Evolutionary conservation across 768 basidiomycete genomes (phyloP).

Genomic region (Rhizopogon roseolus): DNA sequence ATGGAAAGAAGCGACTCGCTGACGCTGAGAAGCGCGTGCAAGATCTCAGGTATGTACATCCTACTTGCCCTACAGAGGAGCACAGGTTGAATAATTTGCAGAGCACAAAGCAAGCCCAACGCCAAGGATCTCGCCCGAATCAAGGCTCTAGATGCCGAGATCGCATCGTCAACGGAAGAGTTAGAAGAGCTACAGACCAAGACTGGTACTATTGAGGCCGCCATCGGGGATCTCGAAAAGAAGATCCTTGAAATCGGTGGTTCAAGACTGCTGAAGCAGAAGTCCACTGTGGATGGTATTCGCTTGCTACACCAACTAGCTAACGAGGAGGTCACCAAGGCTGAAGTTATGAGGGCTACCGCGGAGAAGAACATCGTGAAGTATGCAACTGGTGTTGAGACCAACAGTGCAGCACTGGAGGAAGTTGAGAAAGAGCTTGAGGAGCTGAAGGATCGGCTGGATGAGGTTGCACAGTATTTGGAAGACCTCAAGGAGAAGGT

Average conservation of each 20-base stretch:
- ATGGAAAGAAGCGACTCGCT: slow-evolving; percentile 55
- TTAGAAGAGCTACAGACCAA: slow-evolving; percentile 62
- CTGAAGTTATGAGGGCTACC: slow-evolving; percentile 85
- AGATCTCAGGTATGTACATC: slow-evolving; percentile 67
- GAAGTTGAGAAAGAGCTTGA: slow-evolving; percentile 66
- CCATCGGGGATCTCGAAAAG: slow-evolving; percentile 83
- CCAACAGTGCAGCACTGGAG: slow-evolving; percentile 47
- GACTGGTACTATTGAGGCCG: slow-evolving; percentile 64
- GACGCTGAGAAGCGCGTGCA: slow-evolving; percentile 80
- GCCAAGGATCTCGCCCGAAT: slow-evolving; percentile 77
- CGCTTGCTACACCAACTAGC: slow-evolving; percentile 79
- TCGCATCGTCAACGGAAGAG: slow-evolving; percentile 50
- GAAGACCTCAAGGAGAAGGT: slow-evolving; percentile 60
- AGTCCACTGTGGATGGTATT: slow-evolving; percentile 87
- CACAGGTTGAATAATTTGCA: slow-evolving; percentile 22
- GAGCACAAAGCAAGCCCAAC: slow-evolving; percentile 80
- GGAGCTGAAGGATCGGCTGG: slow-evolving; percentile 55
- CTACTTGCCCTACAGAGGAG: neutral
- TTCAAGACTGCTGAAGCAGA: slow-evolving; percentile 79
- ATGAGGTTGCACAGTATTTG: slow-evolving; percentile 54
- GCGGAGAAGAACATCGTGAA: slow-evolving; percentile 82
- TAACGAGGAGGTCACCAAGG: slow-evolving; percentile 90
- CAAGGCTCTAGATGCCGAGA: slow-evolving; percentile 63
- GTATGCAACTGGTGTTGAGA: slow-evolving; percentile 49
- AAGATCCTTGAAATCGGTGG: slow-evolving; percentile 95